Base-by-base conservation (phyloP, 129 eudicot species). In the Arctium minus region DNA sequence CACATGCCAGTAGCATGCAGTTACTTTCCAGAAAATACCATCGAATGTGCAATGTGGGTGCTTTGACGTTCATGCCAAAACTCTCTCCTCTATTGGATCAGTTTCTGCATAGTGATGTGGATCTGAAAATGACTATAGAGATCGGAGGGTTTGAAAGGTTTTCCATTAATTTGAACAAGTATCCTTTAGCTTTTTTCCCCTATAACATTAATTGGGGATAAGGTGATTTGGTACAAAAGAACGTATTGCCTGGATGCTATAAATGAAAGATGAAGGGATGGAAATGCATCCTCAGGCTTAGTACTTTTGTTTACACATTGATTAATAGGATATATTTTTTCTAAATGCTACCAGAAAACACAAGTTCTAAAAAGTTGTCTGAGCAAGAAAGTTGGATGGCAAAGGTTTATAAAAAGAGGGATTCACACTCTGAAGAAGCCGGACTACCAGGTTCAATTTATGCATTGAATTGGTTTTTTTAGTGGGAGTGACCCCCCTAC, bases 341-440 rank as follows among this genome's bases (percentile, higher is more conserved):
- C 31, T 42, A 15, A 67, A 44, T 48, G 38, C 39, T 86, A 40
- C 12, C 85, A 96, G 99, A 86, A 69, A 83, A 93, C 95, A 32
- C 84, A 79, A 84, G 92, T 87, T 88, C 79, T 96, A 46, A 94
- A 89, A 85, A 89, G 72, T 85, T 88, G 94, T 69, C 92, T 96
- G 73, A 87, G 74, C 74, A 76, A 79, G 62, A 95, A 89, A 53
- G 68, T 32, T 48, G 99, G 99, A 72, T 95, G 99, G 99, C 97
- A 95, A 84, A 81, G 82, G 82, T 67, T 82, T 53, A 88, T 95
- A 83, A 95, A 95, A 86, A 91, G 99, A 87, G 97, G 99, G 46
- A 88, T 86, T 69, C 97, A 96, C 92, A 96, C 97, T 18, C 88
- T 96, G 79, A 88, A 80, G 86, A 93, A 96, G 84, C 89, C 80